Conservation (phyloP, 2,329 filamentous ascomycete genomes). For the Apiospora hydei region DNA sequence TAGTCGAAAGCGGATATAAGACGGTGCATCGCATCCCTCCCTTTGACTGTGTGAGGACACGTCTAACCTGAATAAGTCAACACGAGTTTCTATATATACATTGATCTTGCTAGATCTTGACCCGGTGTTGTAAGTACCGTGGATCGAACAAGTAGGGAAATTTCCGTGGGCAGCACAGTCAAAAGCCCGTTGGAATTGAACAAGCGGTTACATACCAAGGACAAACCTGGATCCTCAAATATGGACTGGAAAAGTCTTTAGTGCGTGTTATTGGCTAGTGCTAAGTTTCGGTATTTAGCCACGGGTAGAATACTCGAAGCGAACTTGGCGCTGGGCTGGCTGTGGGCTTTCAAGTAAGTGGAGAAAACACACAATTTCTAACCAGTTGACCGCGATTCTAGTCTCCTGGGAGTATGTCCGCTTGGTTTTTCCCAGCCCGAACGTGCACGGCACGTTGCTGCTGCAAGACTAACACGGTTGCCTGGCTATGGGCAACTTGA, state of each 20-base stretch:
- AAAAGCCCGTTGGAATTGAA: neutral
- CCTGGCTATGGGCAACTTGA: neutral
- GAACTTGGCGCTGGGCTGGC: neutral
- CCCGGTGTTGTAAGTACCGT: neutral
- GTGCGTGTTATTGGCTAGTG: neutral
- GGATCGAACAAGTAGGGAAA: neutral
- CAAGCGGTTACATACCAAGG: neutral
- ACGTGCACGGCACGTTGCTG: too few relatives aligned
- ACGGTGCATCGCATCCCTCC: neutral
- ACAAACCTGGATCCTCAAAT: constrained; percentile 8
- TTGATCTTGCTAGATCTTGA: neutral
- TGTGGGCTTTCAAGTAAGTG: constrained; percentile 1
- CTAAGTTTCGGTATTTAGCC: constrained; percentile 14
- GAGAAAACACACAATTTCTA: neutral
- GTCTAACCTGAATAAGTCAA: neutral
- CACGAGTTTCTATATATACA: neutral
- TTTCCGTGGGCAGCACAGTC: neutral
- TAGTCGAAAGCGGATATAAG: neutral
- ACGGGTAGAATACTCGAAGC: constrained; percentile 20
- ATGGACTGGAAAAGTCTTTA: constrained; percentile 10
- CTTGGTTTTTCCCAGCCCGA: neutral
- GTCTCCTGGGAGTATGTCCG: neutral
- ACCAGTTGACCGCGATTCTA: constrained; percentile 9
- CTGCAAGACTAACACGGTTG: neutral
- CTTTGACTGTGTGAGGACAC: neutral